Evolutionary conservation across 371 early-diverging fungal species (phyloP).

Genomic region (Rhizopus microsporus): DNA sequence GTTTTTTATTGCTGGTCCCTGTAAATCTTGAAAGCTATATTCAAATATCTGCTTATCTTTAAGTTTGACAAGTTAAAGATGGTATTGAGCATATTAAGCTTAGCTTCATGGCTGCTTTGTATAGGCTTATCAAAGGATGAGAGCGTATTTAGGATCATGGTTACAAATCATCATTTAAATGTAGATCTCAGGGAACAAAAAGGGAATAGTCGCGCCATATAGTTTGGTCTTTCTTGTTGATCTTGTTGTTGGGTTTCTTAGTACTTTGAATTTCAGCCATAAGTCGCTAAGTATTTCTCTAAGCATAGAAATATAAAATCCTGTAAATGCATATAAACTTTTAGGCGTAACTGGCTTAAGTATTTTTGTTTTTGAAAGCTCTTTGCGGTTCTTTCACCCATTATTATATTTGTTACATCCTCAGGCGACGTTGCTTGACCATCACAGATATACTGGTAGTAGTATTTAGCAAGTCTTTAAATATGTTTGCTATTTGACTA

Average conservation of each 20-base stretch:
- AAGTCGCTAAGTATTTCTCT: too few species aligned
- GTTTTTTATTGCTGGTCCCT: too few species aligned
- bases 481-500: too few species aligned
- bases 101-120: conserved; percentile 3
- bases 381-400: too few species aligned
- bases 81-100: conserved; percentile 4
- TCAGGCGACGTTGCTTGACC: too few species aligned
- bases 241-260: conserved; percentile 2
- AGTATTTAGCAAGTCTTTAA: too few species aligned
- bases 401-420: too few species aligned
- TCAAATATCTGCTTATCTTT: not conserved
- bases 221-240: not conserved
- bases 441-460: too few species aligned
- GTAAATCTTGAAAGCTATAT: too few species aligned
- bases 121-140: conserved; percentile 4
- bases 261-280: not conserved
- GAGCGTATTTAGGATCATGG: not conserved
- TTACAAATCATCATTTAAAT: conserved; percentile 10
- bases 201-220: not conserved
- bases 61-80: conserved; percentile 7
- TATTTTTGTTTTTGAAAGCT: too few species aligned
- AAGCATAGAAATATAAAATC: conserved; percentile 5
- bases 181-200: not conserved
- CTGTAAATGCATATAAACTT: not conserved
- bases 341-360: too few species aligned